Percentiles rank a stretch among this genome's conserved stretches.
phyloP scores from a whole-genome alignment of 2,329 filamentous ascomycete species.

The Xylaria hypoxylon region DNA sequence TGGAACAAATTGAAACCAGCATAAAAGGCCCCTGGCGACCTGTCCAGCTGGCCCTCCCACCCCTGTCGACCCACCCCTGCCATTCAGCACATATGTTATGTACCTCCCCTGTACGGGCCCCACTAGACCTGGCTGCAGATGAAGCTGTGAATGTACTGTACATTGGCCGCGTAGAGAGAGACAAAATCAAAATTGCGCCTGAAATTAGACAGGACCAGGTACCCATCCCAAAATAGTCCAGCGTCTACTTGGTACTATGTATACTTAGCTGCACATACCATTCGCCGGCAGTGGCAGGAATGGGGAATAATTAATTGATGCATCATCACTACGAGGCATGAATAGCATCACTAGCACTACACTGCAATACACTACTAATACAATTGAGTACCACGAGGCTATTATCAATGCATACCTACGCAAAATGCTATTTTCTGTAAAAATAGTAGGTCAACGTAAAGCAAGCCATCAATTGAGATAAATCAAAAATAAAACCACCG shows the following conservation, averaged over 20 bases:
- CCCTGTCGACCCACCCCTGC: conserved; percentile 36
- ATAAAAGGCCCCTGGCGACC: conserved; percentile 45
- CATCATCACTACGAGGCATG: conserved; percentile 11
- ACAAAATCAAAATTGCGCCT: conserved; percentile 44
- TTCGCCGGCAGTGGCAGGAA: conserved; percentile 25
- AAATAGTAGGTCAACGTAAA: not conserved
- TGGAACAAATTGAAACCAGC: conserved; percentile 53
- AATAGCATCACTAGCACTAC: conserved; percentile 7
- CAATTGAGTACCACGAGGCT: conserved; percentile 9
- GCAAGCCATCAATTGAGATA: not conserved
- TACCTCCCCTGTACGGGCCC: conserved; percentile 14
- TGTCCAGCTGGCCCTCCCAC: conserved; percentile 36
- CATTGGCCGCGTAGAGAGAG: conserved; percentile 41
- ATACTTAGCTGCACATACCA: conserved; percentile 27
- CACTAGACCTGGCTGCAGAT: conserved; percentile 21
- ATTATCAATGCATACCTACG: not conserved
- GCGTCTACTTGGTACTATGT: too few species aligned
- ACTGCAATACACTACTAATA: not conserved
- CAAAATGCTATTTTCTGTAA: not conserved
- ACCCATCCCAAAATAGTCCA: conserved; percentile 45
- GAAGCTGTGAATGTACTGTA: conserved; percentile 42
- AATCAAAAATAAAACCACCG: conserved; percentile 2
- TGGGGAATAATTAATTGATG: conserved; percentile 21
- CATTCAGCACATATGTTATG: conserved; percentile 37
- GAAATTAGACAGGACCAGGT: conserved; percentile 47